A percentile compares a stretch with the other conserved stretches of the same genome.
Conservation (phyloP, 495 filamentous ascomycete genomes). For the Podospora conica region DNA sequence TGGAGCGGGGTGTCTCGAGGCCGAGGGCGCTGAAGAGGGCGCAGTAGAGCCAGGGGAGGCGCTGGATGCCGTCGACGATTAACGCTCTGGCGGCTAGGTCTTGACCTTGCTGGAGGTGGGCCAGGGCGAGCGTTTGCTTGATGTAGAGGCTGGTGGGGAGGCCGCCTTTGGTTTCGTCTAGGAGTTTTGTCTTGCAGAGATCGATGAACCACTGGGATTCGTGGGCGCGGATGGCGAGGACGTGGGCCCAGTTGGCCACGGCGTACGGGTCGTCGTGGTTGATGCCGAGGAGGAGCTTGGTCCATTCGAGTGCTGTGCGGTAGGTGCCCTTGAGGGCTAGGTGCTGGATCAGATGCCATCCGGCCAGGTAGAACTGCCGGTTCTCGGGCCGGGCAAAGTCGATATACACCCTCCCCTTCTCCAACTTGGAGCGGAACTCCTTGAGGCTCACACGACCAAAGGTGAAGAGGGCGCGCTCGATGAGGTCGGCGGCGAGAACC, state of each 20-base stretch:
- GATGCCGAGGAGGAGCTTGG: conserved; percentile 72
- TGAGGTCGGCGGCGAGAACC: conserved; percentile 74
- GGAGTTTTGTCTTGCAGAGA: conserved; percentile 53
- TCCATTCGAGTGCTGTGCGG: conserved; percentile 88
- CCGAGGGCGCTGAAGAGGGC: conserved; percentile 71
- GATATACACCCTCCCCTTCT: conserved; percentile 70
- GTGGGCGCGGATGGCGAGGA: conserved; percentile 71
- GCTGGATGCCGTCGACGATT: conserved; percentile 58
- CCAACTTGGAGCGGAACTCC: conserved; percentile 66
- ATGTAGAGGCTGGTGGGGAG: conserved; percentile 51
- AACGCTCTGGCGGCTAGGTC: conserved; percentile 54
- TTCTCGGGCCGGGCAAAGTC: conserved; percentile 78
- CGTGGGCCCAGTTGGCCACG: conserved; percentile 70
- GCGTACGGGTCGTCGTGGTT: conserved; percentile 80
- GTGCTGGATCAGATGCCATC: conserved; percentile 79
- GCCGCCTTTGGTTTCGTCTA: conserved; percentile 42
- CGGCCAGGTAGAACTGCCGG: conserved; percentile 84
- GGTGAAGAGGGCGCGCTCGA: conserved; percentile 87
- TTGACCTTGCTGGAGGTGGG: conserved; percentile 63
- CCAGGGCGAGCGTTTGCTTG: conserved; percentile 65
- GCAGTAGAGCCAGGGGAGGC: conserved; percentile 74
- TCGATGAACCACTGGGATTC: conserved; percentile 72
- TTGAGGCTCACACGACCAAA: conserved; percentile 82
- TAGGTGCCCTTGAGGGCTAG: conserved; percentile 87
- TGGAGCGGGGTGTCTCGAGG: conserved; percentile 62